Base-by-base conservation (phyloP, 108 stramenopile species). In the Nitzschia sp. region DNA sequence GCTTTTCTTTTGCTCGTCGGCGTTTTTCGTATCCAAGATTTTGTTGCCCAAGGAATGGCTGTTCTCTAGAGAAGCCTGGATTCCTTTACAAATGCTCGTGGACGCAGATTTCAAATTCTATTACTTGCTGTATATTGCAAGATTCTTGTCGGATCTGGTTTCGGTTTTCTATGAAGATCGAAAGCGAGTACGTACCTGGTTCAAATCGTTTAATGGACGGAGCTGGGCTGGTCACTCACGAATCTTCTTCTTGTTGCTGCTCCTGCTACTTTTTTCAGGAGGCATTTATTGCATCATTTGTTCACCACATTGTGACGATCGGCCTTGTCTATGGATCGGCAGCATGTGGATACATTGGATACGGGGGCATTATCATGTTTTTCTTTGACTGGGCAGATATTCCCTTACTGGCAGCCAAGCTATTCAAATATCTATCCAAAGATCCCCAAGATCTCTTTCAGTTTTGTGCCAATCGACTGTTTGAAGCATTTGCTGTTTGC, bases 291-390 rank as follows among this genome's bases (percentile, higher is more conserved):
- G 64, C 64, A 25, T 25, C 64, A 26, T 48, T 65, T 49, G 51
- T 65, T 32, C 64, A 65, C 30, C 64, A 65, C 25, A 21, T 49
- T 25, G 68, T 70, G 2, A 85, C 81, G 2, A 51, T 81, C 1
- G 54, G 71, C 23, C 57, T 85, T 36, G 78, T 85, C 24, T 36
- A 66, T 34, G 46, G 77, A 2, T 70, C 76, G 2, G 75, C 53
- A 18, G 24, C 38, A 8, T 60, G 59, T 8, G 66, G 66, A 33
- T 34, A 47, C 59, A 70, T 66, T 32, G 74, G 81, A 29, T 55
- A 81, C 18, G 84, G 78, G 26, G 72, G 78, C 25, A 63, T 81
- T 45, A 66, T 85, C 54, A 85, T 85, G 84, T 75, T 82, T 54
- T 76, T 82, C 34, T 66, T 82, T 24, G 84, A 85, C 56, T 71